Conservation (phyloP, 2,329 filamentous ascomycete species). For the Xylaria sp. region DNA sequence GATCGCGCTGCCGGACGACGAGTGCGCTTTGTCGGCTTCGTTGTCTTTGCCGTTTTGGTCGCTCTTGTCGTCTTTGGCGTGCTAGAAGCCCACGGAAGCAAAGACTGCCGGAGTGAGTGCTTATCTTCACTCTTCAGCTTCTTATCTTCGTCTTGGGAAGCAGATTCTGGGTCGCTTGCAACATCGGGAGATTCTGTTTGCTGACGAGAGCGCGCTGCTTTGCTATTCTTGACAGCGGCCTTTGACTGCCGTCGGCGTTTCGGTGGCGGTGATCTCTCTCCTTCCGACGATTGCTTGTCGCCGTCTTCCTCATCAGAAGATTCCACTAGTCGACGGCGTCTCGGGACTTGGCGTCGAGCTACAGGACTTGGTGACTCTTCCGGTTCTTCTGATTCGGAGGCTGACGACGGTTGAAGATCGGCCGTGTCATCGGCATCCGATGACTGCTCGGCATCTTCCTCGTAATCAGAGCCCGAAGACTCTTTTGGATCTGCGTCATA, state of each 20-base stretch:
- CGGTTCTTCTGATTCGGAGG: neutral
- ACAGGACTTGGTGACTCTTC: neutral
- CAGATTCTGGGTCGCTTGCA: neutral
- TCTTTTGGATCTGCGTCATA: neutral
- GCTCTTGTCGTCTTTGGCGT: neutral
- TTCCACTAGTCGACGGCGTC: neutral
- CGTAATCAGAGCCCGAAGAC: neutral
- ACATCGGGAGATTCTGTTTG: neutral
- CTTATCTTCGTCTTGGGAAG: neutral
- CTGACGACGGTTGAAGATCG: neutral
- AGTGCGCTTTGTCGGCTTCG: neutral
- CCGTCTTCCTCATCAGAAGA: neutral
- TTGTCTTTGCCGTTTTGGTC: neutral
- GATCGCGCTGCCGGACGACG: neutral
- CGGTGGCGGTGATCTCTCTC: conserved; percentile 11
- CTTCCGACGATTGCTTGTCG: conserved; percentile 3
- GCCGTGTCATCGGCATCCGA: neutral
- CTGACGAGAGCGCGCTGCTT: neutral
- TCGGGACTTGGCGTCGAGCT: neutral
- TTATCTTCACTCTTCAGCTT: neutral
- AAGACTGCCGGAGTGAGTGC: neutral
- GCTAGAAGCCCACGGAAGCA: neutral
- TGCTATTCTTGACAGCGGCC: neutral
- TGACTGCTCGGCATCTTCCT: neutral
- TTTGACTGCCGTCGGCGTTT: neutral